These are phyloP conservation scores for Madurella fahalii DNA, from an alignment of 2,329 filamentous ascomycete species.

Conservation along the genomic window DNA sequence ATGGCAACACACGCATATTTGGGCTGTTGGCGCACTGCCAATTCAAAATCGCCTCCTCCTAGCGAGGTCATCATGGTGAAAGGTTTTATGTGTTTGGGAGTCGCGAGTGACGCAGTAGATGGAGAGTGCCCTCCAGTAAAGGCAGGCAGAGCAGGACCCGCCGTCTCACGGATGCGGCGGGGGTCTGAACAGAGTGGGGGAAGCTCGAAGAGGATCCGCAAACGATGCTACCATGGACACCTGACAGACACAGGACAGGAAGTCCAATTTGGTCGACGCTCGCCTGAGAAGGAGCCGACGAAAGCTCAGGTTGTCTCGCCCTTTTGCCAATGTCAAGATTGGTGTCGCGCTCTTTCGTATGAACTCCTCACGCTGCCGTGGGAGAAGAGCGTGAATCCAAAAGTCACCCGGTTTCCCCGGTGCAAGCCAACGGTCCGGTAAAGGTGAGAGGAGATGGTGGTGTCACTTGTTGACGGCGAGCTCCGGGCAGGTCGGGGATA, in stretches of 20 bases:
- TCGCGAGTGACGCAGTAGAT: background rate
- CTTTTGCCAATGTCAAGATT: background rate
- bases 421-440: too few species aligned
- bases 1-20: conserved; percentile 63
- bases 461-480: background rate
- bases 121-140: too few species aligned
- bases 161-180: too few species aligned
- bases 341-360: too few species aligned
- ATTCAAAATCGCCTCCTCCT: conserved; percentile 27
- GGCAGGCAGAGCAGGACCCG: too few species aligned
- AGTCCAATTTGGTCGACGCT: too few species aligned
- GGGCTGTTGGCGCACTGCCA: conserved; percentile 60
- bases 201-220: background rate
- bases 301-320: too few species aligned
- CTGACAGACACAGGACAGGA: background rate
- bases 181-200: background rate
- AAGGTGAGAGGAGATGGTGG: background rate
- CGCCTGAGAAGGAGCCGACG: background rate
- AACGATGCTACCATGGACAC: background rate
- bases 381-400: too few species aligned
- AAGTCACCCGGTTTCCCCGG: too few species aligned
- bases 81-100: background rate
- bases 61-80: conserved; percentile 13
- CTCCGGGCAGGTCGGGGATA: background rate
- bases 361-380: too few species aligned